A percentile compares a stretch with the other conserved stretches of the same genome.
phyloP scores from a whole-genome alignment of 495 filamentous ascomycete genomes.

The Podospora tetraspora region DNA sequence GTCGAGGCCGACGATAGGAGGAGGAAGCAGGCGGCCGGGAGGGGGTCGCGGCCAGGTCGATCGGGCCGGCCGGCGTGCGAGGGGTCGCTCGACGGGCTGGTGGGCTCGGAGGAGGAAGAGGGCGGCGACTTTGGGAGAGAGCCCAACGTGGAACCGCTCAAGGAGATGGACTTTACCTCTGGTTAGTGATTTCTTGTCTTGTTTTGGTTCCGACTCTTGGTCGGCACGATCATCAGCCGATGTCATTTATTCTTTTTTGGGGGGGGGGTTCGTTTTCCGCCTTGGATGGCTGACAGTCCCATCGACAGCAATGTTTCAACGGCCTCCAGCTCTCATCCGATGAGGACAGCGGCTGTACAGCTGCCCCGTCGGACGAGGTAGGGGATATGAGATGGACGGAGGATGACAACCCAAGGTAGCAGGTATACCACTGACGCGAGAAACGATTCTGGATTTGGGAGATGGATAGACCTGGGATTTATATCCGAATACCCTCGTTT shows the following conservation, averaged over 20 bases:
- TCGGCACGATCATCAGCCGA: no score
- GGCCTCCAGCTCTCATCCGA: background rate
- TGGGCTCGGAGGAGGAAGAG: background rate
- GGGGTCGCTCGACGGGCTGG: background rate
- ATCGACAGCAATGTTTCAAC: background rate
- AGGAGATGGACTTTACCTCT: background rate
- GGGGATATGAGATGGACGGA: background rate
- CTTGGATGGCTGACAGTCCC: background rate
- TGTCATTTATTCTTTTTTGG: no score
- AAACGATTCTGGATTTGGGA: background rate
- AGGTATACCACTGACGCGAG: no score
- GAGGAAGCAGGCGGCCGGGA: background rate
- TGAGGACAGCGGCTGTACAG: background rate
- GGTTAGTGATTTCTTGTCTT: background rate
- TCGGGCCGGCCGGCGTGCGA: no score
- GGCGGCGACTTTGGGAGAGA: background rate
- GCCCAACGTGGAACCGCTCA: background rate
- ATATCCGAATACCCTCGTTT: background rate
- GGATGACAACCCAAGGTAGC: background rate
- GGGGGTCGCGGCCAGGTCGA: no score
- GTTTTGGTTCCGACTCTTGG: no score
- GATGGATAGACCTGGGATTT: background rate
- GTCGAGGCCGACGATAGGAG: constrained; percentile 18
- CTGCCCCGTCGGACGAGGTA: background rate
- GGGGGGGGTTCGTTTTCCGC: background rate